Base-by-base conservation (phyloP, 148 eudicot genomes). In the Chenopodium formosanum region DNA sequence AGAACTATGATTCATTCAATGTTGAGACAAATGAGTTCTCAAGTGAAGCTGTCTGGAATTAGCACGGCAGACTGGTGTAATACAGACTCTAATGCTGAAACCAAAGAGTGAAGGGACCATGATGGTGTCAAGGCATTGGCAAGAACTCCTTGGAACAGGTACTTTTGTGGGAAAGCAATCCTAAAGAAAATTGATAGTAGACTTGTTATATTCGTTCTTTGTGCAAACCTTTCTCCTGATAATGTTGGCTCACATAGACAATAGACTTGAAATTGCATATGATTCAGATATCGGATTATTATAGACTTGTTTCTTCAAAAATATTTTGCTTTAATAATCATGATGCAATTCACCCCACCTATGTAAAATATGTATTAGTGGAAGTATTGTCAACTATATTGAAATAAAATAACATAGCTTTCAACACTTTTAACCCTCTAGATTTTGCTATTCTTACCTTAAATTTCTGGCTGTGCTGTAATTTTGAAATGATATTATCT, bases 21-120 rank as follows among this genome's bases (percentile, higher is more conserved):
- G 86, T 48, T 81, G 81, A 72, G 37, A 48, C 76, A 79, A 52
- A 34, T 84, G 70, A 44, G 86, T 73, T 53, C 74, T 65, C 78
- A 80, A 66, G 52, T 80, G 8, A 84, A 84, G 81, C 52, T 76
- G 34, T 80, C 74, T 19, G 58, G 73, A 9, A 31, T 63, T 78
- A 44, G 40, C 14, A 77, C 69, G 4, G n/a, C 52, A 11, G 50
- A 10, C 9, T 25, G 13, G 58, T 25, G 72, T 47, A 56, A 19
- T 10, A 31, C 56, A 4, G 63, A 63, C 9, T 16, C 47, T 11
- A 58, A 29, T 74, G 37, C 1, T 32, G 79, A 31, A 34, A 17
- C n/a, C 47, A 19, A 63, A n/a, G 40, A 2, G 29, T 14, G 29
- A 22, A 29, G 64, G 65, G 69, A 47, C 46, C 19, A 13, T 50